A percentile compares a stretch with the other conserved stretches of the same genome.
Evolutionary conservation across 306 rosid genomes (phyloP).

Genomic region (Fagus crenata): DNA sequence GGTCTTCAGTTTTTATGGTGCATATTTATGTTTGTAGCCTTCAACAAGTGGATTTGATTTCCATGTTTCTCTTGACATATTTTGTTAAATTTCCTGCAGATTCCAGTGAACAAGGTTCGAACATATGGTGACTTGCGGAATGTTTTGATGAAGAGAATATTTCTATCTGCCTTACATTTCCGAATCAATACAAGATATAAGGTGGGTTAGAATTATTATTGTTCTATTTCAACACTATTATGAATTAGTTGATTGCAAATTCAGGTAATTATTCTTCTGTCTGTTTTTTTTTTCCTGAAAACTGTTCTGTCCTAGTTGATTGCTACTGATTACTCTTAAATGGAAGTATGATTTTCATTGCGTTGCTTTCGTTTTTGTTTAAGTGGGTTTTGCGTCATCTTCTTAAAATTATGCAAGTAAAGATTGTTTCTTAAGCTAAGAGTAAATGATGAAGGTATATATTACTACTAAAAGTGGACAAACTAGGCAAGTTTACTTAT

Average conservation of each 20-base stretch:
- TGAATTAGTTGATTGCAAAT: conserved; percentile 4
- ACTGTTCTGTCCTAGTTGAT: conserved; percentile 5
- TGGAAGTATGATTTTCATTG: not conserved
- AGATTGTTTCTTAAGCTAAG: not conserved
- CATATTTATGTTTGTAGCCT: not conserved
- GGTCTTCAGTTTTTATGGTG: not conserved
- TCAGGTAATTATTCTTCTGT: conserved; percentile 2
- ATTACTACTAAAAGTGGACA: not conserved
- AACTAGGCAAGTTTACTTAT: not conserved
- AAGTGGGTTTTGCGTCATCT: not conserved
- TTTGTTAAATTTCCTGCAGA: conserved; percentile 53
- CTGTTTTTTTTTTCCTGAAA: not conserved
- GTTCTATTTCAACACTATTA: conserved; percentile 12
- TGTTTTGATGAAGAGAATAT: conserved; percentile 98
- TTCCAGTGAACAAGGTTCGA: conserved; percentile 85
- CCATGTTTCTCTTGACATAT: not conserved
- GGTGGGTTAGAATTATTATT: conserved; percentile 47
- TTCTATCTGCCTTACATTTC: conserved; percentile 94
- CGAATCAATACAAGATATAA: conserved; percentile 97
- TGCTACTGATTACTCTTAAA: not conserved
- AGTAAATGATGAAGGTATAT: not conserved
- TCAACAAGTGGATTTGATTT: not conserved
- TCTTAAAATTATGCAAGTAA: not conserved
- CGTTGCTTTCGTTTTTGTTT: not conserved
- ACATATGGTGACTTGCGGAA: conserved; percentile 86